phyloP scores from a whole-genome alignment of 208 protist species.

The Crithidia bombi region DNA sequence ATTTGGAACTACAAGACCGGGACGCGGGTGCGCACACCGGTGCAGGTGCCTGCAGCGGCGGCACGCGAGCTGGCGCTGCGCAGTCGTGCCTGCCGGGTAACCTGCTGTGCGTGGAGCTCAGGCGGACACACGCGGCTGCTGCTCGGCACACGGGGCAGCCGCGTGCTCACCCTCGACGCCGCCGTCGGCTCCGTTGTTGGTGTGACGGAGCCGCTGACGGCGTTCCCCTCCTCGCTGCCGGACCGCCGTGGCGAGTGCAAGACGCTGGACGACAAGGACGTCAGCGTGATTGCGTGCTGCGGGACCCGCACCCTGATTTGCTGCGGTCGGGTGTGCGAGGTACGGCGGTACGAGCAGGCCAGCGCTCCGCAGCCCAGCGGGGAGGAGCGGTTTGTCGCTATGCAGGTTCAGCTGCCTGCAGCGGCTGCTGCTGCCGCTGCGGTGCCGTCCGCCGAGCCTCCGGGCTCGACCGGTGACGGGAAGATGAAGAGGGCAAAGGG shows the following conservation, averaged over 20 bases:
- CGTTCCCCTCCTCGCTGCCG: background rate
- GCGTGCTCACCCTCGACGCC: constrained; percentile 70
- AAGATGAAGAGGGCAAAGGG: background rate
- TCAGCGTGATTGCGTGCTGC: constrained; percentile 46
- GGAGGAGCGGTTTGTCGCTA: constrained; percentile 58
- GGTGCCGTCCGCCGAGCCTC: background rate
- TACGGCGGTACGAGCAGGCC: constrained; percentile 50
- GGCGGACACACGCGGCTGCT: constrained; percentile 54
- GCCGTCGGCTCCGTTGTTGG: constrained; percentile 49
- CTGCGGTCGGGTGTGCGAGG: constrained; percentile 58
- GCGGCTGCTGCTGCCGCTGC: background rate
- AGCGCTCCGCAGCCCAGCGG: constrained; percentile 58
- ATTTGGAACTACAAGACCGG: constrained; percentile 68
- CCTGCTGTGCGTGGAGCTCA: constrained; percentile 71
- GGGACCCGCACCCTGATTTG: constrained; percentile 66
- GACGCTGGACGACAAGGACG: constrained; percentile 37
- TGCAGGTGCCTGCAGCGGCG: constrained; percentile 39
- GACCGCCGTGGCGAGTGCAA: background rate
- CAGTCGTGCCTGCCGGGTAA: constrained; percentile 35
- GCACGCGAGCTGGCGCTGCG: constrained; percentile 56
- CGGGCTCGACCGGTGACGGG: background rate
- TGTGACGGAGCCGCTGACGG: constrained; percentile 41
- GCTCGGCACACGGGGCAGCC: constrained; percentile 63
- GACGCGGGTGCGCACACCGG: constrained; percentile 39
- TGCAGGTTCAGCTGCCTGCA: constrained; percentile 60